Base-by-base conservation (phyloP, 805 yeast species). In the Kluyveromyces dobzhanskii region DNA sequence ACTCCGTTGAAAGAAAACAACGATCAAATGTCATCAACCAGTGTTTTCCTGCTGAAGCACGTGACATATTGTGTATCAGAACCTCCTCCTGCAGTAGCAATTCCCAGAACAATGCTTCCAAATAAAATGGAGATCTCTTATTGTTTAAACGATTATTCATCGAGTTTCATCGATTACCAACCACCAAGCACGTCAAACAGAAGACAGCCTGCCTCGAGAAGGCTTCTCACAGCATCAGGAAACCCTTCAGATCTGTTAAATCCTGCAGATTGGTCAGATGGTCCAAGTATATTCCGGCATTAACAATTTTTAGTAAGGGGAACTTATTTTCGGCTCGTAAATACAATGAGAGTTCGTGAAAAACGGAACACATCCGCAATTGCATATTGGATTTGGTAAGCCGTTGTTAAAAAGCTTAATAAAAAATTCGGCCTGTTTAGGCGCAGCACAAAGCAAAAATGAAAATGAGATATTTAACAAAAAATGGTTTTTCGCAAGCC, bases 261-360 rank as follows among this genome's bases (percentile, higher is more conserved):
- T 5, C 23, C 37, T 3, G 36, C 34, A 21, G 48, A 47, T 9
- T 39, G 47, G 14, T 50, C 46, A 17, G 56, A 53, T 28, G 56
- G 51, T 41, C 48, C 49, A 17, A 51, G 53, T 33, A 48, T 50
- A 32, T 49, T 44, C 41, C 48, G 33, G 38, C 49, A 49, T 35
- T 47, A 41, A 38, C 16, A 21, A 9, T 9, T 21, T 21, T 21
- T 9, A n/a, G n/a, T n/a, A n/a, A n/a, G n/a, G n/a, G n/a, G n/a
- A n/a, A n/a, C n/a, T n/a, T n/a, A n/a, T n/a, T n/a, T n/a, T n/a
- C n/a, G n/a, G n/a, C n/a, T n/a, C n/a, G n/a, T n/a, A n/a, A n/a
- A n/a, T n/a, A n/a, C n/a, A n/a, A n/a, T n/a, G n/a, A n/a, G n/a
- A n/a, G n/a, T n/a, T n/a, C n/a, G n/a, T n/a, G n/a, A n/a, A n/a